These are phyloP conservation scores for Leishmania tropica DNA, from an alignment of 208 protist species.

Conservation along the genomic window DNA sequence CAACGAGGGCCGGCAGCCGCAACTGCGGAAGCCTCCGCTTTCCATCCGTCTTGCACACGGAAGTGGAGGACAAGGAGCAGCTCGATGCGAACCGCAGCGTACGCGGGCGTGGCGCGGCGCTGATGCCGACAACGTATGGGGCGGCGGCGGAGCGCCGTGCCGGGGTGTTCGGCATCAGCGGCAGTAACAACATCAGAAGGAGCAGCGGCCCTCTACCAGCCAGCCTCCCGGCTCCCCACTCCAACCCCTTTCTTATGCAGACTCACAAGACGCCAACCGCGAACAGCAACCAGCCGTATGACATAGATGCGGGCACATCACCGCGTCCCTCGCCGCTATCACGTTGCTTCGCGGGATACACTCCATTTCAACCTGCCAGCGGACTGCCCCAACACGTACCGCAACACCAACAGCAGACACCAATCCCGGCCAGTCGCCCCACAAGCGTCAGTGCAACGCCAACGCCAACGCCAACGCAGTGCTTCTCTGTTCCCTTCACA, in stretches of 20 bases:
- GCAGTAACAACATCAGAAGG: not conserved
- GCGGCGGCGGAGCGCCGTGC: not conserved
- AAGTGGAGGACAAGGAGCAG: not conserved
- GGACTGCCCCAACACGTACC: not conserved
- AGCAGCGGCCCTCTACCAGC: not conserved
- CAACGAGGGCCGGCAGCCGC: not conserved
- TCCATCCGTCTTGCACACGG: not conserved
- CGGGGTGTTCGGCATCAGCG: not conserved
- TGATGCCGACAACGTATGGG: not conserved
- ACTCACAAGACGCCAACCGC: not conserved
- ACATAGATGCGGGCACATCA: not conserved
- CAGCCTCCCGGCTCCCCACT: not conserved
- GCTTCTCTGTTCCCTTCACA: not conserved
- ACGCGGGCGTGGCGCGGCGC: not conserved
- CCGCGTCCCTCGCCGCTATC: not conserved
- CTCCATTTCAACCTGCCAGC: not conserved
- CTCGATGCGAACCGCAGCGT: not conserved
- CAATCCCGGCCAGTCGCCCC: not conserved
- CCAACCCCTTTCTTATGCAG: not conserved
- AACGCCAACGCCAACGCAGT: not conserved
- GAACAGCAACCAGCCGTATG: not conserved
- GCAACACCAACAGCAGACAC: not conserved
- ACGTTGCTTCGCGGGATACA: not conserved
- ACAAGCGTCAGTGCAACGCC: not conserved
- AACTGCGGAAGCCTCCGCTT: not conserved